Conservation (phyloP, 805 yeast genomes). For the Candida caryicola region DNA sequence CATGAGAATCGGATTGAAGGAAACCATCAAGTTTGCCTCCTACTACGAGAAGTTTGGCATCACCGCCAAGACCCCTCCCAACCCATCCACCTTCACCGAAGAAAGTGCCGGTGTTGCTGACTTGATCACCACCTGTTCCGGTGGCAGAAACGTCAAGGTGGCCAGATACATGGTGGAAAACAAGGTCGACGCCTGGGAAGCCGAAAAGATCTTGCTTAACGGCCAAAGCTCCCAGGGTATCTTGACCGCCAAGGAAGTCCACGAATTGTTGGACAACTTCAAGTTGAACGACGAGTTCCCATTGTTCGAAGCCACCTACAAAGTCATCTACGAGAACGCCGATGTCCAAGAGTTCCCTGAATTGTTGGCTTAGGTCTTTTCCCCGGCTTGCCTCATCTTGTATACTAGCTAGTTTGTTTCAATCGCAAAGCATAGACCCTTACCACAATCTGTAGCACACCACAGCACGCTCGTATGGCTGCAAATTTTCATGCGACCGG, state of each 20-base stretch:
- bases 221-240: constrained; percentile 98
- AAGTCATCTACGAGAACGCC: constrained; percentile 72
- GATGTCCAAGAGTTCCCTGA: constrained; percentile 74
- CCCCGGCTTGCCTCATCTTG: not conserved
- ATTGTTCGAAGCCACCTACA: constrained; percentile 73
- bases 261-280: constrained; percentile 65
- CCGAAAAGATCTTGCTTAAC: constrained; percentile 82
- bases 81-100: constrained; percentile 78
- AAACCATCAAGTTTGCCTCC: constrained; percentile 78
- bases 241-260: constrained; percentile 86
- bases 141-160: constrained; percentile 94
- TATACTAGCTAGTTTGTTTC: not conserved
- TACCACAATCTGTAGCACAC: too few relatives aligned
- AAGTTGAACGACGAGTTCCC: constrained; percentile 71
- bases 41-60: constrained; percentile 56
- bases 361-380: constrained; percentile 41
- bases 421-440: too few relatives aligned
- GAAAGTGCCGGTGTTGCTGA: constrained; percentile 99
- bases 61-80: constrained; percentile 51
- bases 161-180: constrained; percentile 82
- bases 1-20: constrained; percentile 92
- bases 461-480: too few relatives aligned
- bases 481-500: too few relatives aligned
- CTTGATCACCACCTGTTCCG: constrained; percentile 93
- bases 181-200: constrained; percentile 71